A percentile compares a stretch with the other conserved stretches of the same genome.
phyloP scores from a whole-genome alignment of 108 stramenopile species.

The Nitzschia sp. region DNA sequence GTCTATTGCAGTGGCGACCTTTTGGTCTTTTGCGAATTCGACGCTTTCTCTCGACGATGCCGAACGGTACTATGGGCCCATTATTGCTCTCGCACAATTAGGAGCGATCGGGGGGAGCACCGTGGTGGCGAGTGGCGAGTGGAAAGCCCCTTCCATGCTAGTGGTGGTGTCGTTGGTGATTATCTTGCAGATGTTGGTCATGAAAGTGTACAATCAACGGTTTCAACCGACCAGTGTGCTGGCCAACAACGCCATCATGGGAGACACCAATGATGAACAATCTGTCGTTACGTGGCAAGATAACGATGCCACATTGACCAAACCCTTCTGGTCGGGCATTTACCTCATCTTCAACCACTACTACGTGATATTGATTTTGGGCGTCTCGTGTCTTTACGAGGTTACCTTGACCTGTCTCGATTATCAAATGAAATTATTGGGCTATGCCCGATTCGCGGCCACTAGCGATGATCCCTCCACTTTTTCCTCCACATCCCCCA shows the following conservation, averaged over 20 bases:
- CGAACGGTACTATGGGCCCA: constrained; percentile 90
- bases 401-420: constrained; percentile 93
- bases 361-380: constrained; percentile 90
- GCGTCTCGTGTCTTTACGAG: constrained; percentile 94
- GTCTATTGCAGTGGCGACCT: constrained; percentile 88
- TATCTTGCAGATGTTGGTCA: constrained; percentile 44
- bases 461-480: not conserved
- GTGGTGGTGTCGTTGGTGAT: constrained; percentile 46
- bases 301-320: constrained; percentile 33
- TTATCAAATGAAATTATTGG: constrained; percentile 96
- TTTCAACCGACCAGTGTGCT: constrained; percentile 32
- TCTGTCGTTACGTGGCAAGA: constrained; percentile 34
- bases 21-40: constrained; percentile 96
- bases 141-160: constrained; percentile 29
- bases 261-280: constrained; percentile 36
- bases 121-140: constrained; percentile 47
- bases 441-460: constrained; percentile 63
- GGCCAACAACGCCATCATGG: not conserved
- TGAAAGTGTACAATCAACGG: constrained; percentile 36
- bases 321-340: constrained; percentile 66
- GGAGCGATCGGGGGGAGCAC: constrained; percentile 91
- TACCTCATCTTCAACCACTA: constrained; percentile 80
- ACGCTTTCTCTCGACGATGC: constrained; percentile 85
- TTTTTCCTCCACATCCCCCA: not conserved
- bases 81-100: constrained; percentile 92